Percentiles rank a stretch among this genome's conserved stretches.
These are phyloP conservation scores for Fusarium nurragi DNA, from an alignment of 2,329 filamentous ascomycete species.

Conservation along the genomic window DNA sequence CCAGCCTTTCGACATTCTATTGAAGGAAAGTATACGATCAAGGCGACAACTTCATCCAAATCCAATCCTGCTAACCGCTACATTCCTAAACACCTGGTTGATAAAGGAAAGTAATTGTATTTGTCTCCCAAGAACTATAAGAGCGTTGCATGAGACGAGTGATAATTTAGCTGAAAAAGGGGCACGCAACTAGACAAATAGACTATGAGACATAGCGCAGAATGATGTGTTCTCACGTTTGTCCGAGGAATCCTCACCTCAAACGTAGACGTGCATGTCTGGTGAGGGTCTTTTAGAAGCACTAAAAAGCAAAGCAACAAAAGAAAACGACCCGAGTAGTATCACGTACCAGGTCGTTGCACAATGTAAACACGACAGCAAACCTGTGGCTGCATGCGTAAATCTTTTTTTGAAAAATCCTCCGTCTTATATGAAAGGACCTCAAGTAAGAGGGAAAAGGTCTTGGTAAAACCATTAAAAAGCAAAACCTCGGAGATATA, in stretches of 20 bases:
- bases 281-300: neutral
- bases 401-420: neutral
- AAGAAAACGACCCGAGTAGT: constrained; percentile 3
- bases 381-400: neutral
- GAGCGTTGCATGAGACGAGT: no score
- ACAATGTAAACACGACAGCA: neutral
- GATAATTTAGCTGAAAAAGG: neutral
- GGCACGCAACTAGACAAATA: neutral
- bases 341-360: constrained; percentile 1
- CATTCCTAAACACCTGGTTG: neutral
- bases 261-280: neutral
- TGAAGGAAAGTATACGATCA: no score
- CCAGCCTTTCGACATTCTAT: no score
- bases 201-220: neutral
- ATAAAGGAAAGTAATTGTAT: neutral
- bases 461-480: constrained; percentile 6
- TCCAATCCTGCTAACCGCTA: no score
- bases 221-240: neutral
- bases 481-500: constrained; percentile 32
- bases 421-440: neutral
- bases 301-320: neutral
- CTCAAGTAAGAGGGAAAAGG: constrained; percentile 1
- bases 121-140: neutral
- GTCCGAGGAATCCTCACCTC: neutral
- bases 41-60: no score